Evolutionary conservation across 1,284 basidiomycete species (phyloP).

Genomic region (Pisolithus thermaeus): DNA sequence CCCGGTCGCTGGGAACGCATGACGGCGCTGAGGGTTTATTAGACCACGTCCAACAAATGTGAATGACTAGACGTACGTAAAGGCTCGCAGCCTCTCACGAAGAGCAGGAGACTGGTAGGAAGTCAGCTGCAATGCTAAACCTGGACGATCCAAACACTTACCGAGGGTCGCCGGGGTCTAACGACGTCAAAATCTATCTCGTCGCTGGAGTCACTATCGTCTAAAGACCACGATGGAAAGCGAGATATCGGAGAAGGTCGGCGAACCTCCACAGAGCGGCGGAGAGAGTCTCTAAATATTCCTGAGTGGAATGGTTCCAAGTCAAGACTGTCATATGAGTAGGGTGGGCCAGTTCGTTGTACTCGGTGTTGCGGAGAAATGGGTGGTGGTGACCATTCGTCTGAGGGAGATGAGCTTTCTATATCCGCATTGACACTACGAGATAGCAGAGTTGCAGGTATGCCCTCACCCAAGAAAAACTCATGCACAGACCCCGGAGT

Average conservation of each 20-base stretch:
- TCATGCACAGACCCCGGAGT: background rate
- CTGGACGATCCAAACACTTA: background rate
- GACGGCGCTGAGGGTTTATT: background rate
- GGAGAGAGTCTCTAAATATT: conserved; percentile 28
- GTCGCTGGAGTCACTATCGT: conserved; percentile 21
- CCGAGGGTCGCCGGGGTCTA: background rate
- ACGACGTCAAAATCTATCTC: conserved; percentile 24
- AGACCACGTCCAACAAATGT: background rate
- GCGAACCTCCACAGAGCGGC: conserved; percentile 27
- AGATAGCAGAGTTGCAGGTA: background rate
- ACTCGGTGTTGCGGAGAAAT: background rate
- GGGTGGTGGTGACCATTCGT: background rate
- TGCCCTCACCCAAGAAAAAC: background rate
- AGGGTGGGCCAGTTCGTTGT: conserved; percentile 3
- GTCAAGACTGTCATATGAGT: conserved; percentile 29
- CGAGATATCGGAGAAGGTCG: conserved; percentile 10
- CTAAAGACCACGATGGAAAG: conserved; percentile 12
- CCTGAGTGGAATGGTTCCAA: conserved; percentile 29
- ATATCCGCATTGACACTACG: background rate
- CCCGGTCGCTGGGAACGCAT: background rate
- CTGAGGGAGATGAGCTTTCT: background rate
- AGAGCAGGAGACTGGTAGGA: background rate
- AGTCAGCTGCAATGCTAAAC: background rate
- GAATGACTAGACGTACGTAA: background rate
- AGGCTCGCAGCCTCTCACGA: background rate